phyloP scores from a whole-genome alignment of 139 green algal genomes.

The Picochlorum sp. region DNA sequence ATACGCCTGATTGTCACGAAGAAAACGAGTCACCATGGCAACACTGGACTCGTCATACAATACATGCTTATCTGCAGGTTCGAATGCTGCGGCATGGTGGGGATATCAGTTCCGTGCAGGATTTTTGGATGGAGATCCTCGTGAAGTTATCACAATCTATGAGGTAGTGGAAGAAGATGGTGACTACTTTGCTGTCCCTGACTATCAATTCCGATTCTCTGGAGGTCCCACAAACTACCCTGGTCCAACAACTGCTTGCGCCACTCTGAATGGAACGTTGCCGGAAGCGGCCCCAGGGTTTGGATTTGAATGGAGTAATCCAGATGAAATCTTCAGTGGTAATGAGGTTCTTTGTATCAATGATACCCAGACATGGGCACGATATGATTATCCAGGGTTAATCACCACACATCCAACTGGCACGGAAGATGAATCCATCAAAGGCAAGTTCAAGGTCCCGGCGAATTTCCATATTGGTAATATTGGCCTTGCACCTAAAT shows the following conservation, averaged over 20 bases:
- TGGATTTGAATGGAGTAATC: constrained; percentile 7
- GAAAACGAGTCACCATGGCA: too few relatives aligned
- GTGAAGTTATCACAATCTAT: constrained; percentile 51
- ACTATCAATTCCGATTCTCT: constrained; percentile 39
- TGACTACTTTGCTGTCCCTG: constrained; percentile 25
- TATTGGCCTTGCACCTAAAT: constrained; percentile 39
- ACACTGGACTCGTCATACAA: too few relatives aligned
- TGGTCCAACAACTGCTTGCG: constrained; percentile 12
- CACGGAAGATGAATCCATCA: constrained; percentile 44
- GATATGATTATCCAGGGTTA: constrained; percentile 43
- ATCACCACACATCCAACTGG: constrained; percentile 46
- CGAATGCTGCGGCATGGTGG: constrained; percentile 45
- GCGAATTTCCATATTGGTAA: constrained; percentile 58
- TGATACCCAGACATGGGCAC: constrained; percentile 30
- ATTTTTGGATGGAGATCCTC: constrained; percentile 25
- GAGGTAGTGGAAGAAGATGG: constrained; percentile 25
- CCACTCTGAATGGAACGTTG: constrained; percentile 6
- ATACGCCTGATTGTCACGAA: background rate
- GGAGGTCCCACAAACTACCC: constrained; percentile 12
- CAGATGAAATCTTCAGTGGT: background rate
- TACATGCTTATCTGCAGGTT: constrained; percentile 8
- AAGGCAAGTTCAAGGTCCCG: constrained; percentile 45
- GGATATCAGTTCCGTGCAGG: constrained; percentile 41
- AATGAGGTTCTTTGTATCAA: constrained; percentile 22
- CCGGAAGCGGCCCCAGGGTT: constrained; percentile 1